phyloP scores from a whole-genome alignment of 495 filamentous ascomycete species.

The Penicillium ucsense region DNA sequence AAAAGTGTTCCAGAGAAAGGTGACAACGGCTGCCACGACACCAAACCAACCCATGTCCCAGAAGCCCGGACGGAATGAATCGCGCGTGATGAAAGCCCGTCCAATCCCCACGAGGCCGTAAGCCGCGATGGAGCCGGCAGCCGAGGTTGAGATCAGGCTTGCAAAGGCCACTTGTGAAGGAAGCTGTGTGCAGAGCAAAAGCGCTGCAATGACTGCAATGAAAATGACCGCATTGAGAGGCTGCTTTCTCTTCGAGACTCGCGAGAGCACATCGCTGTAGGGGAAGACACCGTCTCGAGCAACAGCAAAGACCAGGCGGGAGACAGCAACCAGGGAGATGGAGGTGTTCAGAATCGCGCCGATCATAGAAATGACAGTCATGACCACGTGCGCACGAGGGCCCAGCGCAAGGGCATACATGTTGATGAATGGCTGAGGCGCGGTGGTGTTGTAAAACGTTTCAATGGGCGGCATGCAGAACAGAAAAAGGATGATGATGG shows the following conservation, averaged over 20 bases:
- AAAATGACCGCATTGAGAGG: constrained; percentile 30
- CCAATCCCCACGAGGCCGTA: constrained; percentile 28
- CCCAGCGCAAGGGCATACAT: constrained; percentile 28
- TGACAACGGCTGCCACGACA: constrained; percentile 21
- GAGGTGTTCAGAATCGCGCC: constrained; percentile 28
- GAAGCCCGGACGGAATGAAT: constrained; percentile 21
- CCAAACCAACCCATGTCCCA: constrained; percentile 25
- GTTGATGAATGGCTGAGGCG: constrained; percentile 30
- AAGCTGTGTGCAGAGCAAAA: constrained; percentile 27
- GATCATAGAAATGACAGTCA: constrained; percentile 27
- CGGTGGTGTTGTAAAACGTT: constrained; percentile 19
- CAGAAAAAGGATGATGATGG: constrained; percentile 27
- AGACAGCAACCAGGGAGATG: constrained; percentile 28
- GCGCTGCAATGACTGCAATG: constrained; percentile 20
- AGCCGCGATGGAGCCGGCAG: constrained; percentile 26
- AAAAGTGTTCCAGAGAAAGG: constrained; percentile 29
- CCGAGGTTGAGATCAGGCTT: constrained; percentile 25
- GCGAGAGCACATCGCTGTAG: constrained; percentile 20
- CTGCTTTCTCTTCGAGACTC: constrained; percentile 26
- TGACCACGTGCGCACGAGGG: constrained; percentile 25
- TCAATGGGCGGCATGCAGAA: constrained; percentile 29
- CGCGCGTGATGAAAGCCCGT: constrained; percentile 21
- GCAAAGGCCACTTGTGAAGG: constrained; percentile 27
- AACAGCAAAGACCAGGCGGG: constrained; percentile 30
- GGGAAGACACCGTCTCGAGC: constrained; percentile 30